phyloP scores from a whole-genome alignment of 345 rosid genomes.

The Hypericum perforatum region DNA sequence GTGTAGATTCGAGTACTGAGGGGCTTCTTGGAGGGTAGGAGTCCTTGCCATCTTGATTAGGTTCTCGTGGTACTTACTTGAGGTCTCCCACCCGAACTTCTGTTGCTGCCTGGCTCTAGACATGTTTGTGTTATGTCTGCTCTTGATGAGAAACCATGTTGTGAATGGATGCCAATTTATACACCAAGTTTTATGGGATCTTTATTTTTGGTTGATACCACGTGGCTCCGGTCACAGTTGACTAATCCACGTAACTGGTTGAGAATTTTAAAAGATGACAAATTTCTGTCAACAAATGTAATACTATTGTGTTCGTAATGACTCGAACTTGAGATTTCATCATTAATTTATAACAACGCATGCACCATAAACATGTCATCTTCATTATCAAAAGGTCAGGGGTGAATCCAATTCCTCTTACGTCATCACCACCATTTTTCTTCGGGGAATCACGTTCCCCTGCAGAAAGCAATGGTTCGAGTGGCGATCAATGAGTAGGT shows the following conservation, averaged over 20 bases:
- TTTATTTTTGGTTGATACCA: no score
- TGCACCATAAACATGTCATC: background rate
- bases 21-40: slow-evolving; percentile 23
- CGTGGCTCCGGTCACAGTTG: no score
- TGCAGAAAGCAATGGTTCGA: background rate
- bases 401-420: slow-evolving; percentile 27
- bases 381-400: slow-evolving; percentile 18
- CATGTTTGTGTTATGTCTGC: background rate
- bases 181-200: slow-evolving; percentile 1
- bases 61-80: slow-evolving; percentile 31
- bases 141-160: no score
- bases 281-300: no score
- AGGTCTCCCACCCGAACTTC: slow-evolving; percentile 15
- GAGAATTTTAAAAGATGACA: no score
- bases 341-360: no score
- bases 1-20: slow-evolving; percentile 39
- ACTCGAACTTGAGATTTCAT: no score
- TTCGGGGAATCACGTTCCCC: slow-evolving; percentile 2
- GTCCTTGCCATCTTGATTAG: slow-evolving; percentile 16
- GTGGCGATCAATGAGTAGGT: background rate
- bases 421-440: background rate
- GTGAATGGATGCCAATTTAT: slow-evolving; percentile 17
- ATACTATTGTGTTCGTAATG: no score
- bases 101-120: slow-evolving; percentile 4
- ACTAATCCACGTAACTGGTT: no score